A percentile compares a stretch with the other conserved stretches of the same genome.
These are phyloP conservation scores for Lactifluus piperatus DNA, from an alignment of 768 basidiomycete genomes.

Conservation along the genomic window DNA sequence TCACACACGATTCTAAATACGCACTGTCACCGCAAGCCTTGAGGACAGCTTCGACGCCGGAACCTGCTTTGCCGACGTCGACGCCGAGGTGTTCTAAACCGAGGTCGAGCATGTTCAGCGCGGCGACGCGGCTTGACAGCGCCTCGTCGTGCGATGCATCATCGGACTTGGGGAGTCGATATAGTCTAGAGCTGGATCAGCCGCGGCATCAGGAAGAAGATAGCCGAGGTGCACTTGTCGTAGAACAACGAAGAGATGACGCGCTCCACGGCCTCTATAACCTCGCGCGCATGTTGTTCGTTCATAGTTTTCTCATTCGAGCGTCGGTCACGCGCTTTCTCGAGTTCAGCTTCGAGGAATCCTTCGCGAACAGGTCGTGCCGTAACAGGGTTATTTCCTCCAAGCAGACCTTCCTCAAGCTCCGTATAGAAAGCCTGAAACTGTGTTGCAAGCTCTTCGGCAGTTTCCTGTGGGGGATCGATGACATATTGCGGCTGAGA, in stretches of 20 bases:
- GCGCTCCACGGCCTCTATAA: constrained; percentile 69
- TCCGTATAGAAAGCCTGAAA: constrained; percentile 66
- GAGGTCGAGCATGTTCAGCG: constrained; percentile 85
- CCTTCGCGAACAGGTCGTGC: constrained; percentile 21
- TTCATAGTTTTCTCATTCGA: constrained; percentile 25
- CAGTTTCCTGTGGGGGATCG: constrained; percentile 36
- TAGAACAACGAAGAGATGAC: constrained; percentile 69
- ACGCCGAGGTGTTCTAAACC: constrained; percentile 85
- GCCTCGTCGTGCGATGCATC: constrained; percentile 88
- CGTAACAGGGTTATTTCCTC: constrained; percentile 30
- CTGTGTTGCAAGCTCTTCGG: constrained; percentile 42
- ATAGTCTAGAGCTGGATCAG: constrained; percentile 44
- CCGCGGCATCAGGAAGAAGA: neutral
- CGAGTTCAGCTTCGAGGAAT: constrained; percentile 20
- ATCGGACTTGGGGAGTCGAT: constrained; percentile 61
- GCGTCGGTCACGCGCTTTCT: constrained; percentile 12
- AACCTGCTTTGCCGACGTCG: constrained; percentile 47
- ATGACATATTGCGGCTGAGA: constrained; percentile 35
- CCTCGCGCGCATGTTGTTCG: constrained; percentile 37
- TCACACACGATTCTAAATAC: neutral
- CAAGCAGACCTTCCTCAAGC: constrained; percentile 56
- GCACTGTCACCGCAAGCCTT: constrained; percentile 69
- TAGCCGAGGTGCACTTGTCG: constrained; percentile 50
- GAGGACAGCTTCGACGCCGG: constrained; percentile 54
- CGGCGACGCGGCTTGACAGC: constrained; percentile 80